These are phyloP conservation scores for Isabelozyma pseudorhagii DNA, from an alignment of 805 yeast species.

Conservation along the genomic window DNA sequence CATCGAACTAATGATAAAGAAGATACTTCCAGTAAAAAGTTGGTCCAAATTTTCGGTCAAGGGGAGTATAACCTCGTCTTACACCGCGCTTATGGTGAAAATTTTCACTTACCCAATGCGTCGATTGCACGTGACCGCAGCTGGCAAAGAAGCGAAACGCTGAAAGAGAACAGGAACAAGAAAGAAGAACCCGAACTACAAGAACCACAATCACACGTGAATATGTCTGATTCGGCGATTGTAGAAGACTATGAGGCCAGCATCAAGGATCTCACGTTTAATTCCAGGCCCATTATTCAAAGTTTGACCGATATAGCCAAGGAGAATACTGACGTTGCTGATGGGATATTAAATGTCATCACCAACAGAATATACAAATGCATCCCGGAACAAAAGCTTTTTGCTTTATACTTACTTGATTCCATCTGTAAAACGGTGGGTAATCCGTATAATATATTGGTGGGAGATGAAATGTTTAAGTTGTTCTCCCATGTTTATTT, in stretches of 20 bases:
- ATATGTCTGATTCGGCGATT: constrained; percentile 1
- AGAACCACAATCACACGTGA: background rate
- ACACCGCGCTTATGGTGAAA: constrained; percentile 1
- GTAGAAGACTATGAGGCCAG: constrained; percentile 65
- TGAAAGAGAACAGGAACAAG: background rate
- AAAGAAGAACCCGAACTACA: background rate
- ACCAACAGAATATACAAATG: constrained; percentile 71
- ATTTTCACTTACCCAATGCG: background rate
- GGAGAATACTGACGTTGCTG: constrained; percentile 76
- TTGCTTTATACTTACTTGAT: constrained; percentile 79
- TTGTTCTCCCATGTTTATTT: constrained; percentile 75
- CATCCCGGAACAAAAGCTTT: constrained; percentile 81
- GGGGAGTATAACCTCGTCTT: background rate
- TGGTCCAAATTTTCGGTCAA: too few relatives aligned
- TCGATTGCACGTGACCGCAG: background rate
- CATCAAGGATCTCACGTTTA: constrained; percentile 74
- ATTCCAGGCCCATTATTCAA: constrained; percentile 86
- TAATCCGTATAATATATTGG: constrained; percentile 77
- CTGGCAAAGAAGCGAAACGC: too few relatives aligned
- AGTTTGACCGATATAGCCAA: constrained; percentile 81
- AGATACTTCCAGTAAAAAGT: too few relatives aligned
- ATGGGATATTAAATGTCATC: constrained; percentile 71
- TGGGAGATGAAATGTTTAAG: constrained; percentile 66
- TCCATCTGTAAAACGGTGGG: constrained; percentile 91
- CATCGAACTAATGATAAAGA: constrained; percentile 13